Base-by-base conservation (phyloP, 2,329 filamentous ascomycete genomes). In the Phyllosticta citribraziliensis region DNA sequence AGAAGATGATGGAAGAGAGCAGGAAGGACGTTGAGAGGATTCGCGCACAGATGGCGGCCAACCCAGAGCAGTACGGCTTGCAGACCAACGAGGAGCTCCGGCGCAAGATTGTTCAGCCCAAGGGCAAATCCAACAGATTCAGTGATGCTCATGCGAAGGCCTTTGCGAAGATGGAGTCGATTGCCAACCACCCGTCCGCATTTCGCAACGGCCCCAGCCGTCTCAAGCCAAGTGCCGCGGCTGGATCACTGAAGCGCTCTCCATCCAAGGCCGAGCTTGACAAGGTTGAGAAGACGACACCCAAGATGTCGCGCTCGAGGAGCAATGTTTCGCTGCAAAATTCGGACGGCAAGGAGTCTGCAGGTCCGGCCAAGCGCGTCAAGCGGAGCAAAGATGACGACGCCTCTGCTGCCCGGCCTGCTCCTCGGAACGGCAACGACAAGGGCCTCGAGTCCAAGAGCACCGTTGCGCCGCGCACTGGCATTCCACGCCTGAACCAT, bases 131-230 rank as follows among this genome's bases (percentile, higher is more conserved):
- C 57, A 79, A 86, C 56, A 87, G 93, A 54, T 97, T 87, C 76
- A 96, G 90, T 71, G 87, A 91, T 64, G 86, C 84, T 47, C 93
- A 97, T 72, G 88, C 89, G 83, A 85, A 87, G 56, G 84, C 93
- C 69, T 97, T 97, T 77, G 90, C 90, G 76, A 97, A 96, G 79
- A 97, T 97, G 93, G 91, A 96, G 72, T 97, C 92, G 1, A 97
- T 97, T 70, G 89, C 85, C 52, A 87, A 87, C 64, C 92, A 97
- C 71, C 81, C 91, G 9, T 96, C 92, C 11, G 84, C 87, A 17
- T 94, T 87, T 77, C 82, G 89, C 64, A 81, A 82, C 22, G 79
- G 83, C 63, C 74, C 79, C 4, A 79, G 74, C 40, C 80, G 81
- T 9, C 74, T 78, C 65, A 81, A 82, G n/a, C 82, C 84, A 10